phyloP scores from a whole-genome alignment of 371 early-diverging fungal species.

The Chytridium lagenaria region DNA sequence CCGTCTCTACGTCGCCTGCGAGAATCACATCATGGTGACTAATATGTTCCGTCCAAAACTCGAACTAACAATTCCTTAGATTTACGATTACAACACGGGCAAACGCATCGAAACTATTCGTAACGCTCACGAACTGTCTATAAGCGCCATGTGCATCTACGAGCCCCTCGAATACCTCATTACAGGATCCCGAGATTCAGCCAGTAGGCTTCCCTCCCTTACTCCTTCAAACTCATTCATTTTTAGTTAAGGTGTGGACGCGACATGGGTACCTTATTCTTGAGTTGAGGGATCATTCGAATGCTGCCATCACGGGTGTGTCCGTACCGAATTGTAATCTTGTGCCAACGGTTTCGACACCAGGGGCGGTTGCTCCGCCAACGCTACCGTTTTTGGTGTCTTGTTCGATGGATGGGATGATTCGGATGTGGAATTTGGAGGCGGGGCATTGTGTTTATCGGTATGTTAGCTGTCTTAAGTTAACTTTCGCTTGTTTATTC shows the following conservation, averaged over 20 bases:
- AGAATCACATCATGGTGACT: slow-evolving; percentile 41
- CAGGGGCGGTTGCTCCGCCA: neutral
- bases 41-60: neutral
- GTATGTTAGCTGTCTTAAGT: slow-evolving; percentile 1
- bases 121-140: slow-evolving; percentile 51
- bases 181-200: slow-evolving; percentile 54
- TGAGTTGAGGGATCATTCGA: slow-evolving; percentile 51
- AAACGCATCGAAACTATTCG: slow-evolving; percentile 41
- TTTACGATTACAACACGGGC: slow-evolving; percentile 51
- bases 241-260: slow-evolving; percentile 54
- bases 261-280: slow-evolving; percentile 48
- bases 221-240: neutral
- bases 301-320: slow-evolving; percentile 47
- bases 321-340: slow-evolving; percentile 13
- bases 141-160: slow-evolving; percentile 48
- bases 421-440: slow-evolving; percentile 96
- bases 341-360: too few relatives aligned
- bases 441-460: slow-evolving; percentile 76
- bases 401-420: slow-evolving; percentile 77
- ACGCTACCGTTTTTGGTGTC: slow-evolving; percentile 49
- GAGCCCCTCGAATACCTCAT: slow-evolving; percentile 52
- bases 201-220: slow-evolving; percentile 30
- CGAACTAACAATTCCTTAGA: slow-evolving; percentile 28
- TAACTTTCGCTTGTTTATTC: neutral
- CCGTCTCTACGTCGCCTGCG: slow-evolving; percentile 44